Evolutionary conservation across 1,284 basidiomycete species (phyloP).

Genomic region (Rhodotorula sp.): DNA sequence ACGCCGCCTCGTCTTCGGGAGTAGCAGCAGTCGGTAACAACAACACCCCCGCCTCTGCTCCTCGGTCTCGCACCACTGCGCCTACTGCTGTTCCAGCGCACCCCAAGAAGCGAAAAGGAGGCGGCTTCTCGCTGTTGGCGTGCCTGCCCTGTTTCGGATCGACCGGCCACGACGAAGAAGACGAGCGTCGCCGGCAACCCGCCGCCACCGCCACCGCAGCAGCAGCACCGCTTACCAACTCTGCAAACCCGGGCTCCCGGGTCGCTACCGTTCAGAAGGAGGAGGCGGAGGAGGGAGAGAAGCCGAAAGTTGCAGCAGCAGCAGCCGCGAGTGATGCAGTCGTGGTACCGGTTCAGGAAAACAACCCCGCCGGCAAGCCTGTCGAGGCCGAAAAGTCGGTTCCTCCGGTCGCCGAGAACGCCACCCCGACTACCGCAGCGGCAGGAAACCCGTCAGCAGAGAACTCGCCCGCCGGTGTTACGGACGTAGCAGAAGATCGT

Average conservation of each 20-base stretch:
- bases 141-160: constrained; percentile 30
- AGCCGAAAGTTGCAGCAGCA: background rate
- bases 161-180: constrained; percentile 21
- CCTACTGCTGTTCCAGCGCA: background rate
- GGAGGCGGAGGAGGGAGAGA: constrained; percentile 6
- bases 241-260: constrained; percentile 5
- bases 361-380: background rate
- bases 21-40: background rate
- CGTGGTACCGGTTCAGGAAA: background rate
- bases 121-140: constrained; percentile 26
- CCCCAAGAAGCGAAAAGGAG: constrained; percentile 26
- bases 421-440: constrained; percentile 13
- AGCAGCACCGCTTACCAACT: background rate
- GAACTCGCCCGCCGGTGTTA: constrained; percentile 1
- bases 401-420: background rate
- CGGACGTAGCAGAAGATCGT: constrained; percentile 5
- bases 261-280: constrained; percentile 7
- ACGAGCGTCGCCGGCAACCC: background rate
- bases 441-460: background rate
- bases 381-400: constrained; percentile 2
- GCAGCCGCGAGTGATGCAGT: background rate
- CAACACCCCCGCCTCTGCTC: background rate
- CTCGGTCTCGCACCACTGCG: background rate
- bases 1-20: too few relatives aligned
- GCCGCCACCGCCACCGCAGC: background rate